These are phyloP conservation scores for Neurospora tetrasperma DNA, from an alignment of 495 filamentous ascomycete species.

Conservation along the genomic window DNA sequence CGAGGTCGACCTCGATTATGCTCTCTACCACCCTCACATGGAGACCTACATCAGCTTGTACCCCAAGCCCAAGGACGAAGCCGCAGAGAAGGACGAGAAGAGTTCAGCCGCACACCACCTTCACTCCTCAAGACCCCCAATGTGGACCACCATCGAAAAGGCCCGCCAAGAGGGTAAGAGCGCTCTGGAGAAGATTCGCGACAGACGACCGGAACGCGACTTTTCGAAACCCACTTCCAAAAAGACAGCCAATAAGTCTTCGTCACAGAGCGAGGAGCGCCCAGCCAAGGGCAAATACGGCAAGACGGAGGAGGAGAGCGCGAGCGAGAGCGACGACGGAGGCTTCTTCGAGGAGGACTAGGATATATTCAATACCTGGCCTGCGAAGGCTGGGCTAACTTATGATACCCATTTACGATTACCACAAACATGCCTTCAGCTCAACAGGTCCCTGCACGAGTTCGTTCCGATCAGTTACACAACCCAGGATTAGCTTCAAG, in stretches of 20 bases:
- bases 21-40: conserved; percentile 67
- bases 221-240: neutral
- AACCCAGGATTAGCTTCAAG: neutral
- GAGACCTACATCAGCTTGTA: conserved; percentile 77
- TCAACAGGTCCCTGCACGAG: neutral
- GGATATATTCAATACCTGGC: neutral
- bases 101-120: conserved; percentile 26
- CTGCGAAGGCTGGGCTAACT: neutral
- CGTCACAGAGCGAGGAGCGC: neutral
- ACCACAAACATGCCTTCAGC: neutral
- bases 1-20: conserved; percentile 78
- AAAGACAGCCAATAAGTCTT: neutral
- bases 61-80: conserved; percentile 25
- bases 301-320: conserved; percentile 3
- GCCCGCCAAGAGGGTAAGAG: conserved; percentile 50
- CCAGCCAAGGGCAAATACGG: neutral
- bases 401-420: conserved; percentile 13
- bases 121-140: conserved; percentile 36
- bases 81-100: conserved; percentile 15
- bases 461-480: neutral
- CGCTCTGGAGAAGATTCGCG: conserved; percentile 44
- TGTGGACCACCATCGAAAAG: conserved; percentile 62
- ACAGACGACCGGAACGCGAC: conserved; percentile 22
- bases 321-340: conserved; percentile 15
- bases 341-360: conserved; percentile 26